Conservation (phyloP, 192 early-diverging fungal genomes). For the Coemansia sp. region DNA sequence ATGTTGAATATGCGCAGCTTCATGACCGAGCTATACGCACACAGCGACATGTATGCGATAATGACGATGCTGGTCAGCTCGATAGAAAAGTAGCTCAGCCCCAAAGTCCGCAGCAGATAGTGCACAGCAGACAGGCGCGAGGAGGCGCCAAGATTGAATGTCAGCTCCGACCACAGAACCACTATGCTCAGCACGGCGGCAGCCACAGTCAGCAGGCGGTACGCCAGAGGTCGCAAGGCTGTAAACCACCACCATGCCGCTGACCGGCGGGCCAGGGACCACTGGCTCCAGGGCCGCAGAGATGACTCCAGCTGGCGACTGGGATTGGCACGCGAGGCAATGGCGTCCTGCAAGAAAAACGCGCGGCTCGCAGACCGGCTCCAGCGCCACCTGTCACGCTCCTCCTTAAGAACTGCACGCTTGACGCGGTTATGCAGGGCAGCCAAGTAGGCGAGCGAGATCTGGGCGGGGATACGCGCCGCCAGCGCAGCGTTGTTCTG, state of each 20-base stretch:
- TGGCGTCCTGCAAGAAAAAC: conserved; percentile 82
- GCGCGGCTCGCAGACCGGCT: conserved; percentile 73
- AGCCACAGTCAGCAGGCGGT: conserved; percentile 62
- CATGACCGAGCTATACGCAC: conserved; percentile 91
- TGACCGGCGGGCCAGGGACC: conserved; percentile 37
- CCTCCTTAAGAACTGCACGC: conserved; percentile 66
- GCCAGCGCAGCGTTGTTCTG: conserved; percentile 8
- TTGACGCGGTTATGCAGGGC: conserved; percentile 74
- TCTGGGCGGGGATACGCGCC: conserved; percentile 52
- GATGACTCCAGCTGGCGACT: conserved; percentile 65
- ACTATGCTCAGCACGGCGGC: conserved; percentile 66
- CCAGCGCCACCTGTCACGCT: conserved; percentile 84
- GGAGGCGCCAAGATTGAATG: conserved; percentile 69
- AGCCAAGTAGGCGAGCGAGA: conserved; percentile 70
- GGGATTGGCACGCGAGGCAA: conserved; percentile 66
- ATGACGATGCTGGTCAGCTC: conserved; percentile 68
- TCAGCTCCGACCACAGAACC: conserved; percentile 95
- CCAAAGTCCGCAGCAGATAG: conserved; percentile 59
- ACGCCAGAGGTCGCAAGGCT: conserved; percentile 66
- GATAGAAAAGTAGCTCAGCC: conserved; percentile 64
- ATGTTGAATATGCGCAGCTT: conserved; percentile 87
- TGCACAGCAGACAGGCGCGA: conserved; percentile 77
- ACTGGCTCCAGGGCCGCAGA: conserved; percentile 56
- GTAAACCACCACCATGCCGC: conserved; percentile 89
- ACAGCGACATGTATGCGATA: conserved; percentile 90